phyloP scores from a whole-genome alignment of 345 rosid species.

The Populus deltoides region DNA sequence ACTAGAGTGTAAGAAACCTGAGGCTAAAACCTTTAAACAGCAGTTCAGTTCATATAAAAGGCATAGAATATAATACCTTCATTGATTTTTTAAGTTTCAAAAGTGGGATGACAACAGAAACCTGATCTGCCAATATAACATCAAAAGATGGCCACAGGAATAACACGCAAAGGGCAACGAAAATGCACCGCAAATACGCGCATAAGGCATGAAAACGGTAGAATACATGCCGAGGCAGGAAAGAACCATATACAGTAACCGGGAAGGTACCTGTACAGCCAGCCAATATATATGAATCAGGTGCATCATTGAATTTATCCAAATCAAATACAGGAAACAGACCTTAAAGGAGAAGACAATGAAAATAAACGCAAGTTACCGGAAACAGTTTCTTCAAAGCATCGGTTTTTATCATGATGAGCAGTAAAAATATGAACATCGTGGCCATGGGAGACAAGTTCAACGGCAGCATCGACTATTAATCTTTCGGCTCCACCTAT shows the following conservation, averaged over 20 bases:
- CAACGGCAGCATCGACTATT: slow-evolving; percentile 90
- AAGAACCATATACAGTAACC: slow-evolving; percentile 74
- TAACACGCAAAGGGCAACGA: slow-evolving; percentile 70
- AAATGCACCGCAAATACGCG: slow-evolving; percentile 81
- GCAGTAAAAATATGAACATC: slow-evolving; percentile 82
- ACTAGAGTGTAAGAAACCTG: not conserved
- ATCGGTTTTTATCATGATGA: slow-evolving; percentile 76
- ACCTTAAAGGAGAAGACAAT: not conserved
- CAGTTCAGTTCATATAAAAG: slow-evolving; percentile 3
- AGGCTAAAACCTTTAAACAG: not conserved
- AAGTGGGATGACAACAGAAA: slow-evolving; percentile 77
- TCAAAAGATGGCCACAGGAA: slow-evolving; percentile 76
- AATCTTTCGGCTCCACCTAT: slow-evolving; percentile 96
- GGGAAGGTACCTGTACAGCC: slow-evolving; percentile 61
- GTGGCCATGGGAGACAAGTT: slow-evolving; percentile 73
- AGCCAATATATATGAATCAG: not conserved
- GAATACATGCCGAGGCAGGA: slow-evolving; percentile 78
- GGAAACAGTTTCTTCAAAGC: slow-evolving; percentile 87
- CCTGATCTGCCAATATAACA: slow-evolving; percentile 74
- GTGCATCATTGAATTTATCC: not conserved
- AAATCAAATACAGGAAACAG: too few relatives aligned
- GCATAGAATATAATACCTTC: slow-evolving; percentile 43
- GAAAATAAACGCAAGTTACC: slow-evolving; percentile 35
- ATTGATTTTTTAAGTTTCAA: slow-evolving; percentile 63
- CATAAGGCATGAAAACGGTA: slow-evolving; percentile 78